A percentile compares a stretch with the other conserved stretches of the same genome.
Conservation (phyloP, 2,329 filamentous ascomycete genomes). For the Fusarium nematophilum region DNA sequence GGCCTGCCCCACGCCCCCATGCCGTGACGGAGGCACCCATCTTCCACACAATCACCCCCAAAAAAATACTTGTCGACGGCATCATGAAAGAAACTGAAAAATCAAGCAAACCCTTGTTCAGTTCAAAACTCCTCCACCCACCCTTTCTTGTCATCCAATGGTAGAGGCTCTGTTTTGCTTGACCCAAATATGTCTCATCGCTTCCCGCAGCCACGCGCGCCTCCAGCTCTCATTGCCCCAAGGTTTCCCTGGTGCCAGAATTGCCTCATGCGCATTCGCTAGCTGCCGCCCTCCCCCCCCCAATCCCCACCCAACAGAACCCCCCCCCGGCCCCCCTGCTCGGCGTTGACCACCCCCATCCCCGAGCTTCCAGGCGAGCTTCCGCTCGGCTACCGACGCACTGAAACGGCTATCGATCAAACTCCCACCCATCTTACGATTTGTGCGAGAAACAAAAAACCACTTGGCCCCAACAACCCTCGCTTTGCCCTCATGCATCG, state of each 20-base stretch:
- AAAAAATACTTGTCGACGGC: slow-evolving; percentile 21
- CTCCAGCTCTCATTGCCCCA: too few relatives aligned
- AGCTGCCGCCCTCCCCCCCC: slow-evolving; percentile 3
- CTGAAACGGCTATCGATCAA: slow-evolving; percentile 28
- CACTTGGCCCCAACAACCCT: slow-evolving; percentile 37
- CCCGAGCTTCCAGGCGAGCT: slow-evolving; percentile 37
- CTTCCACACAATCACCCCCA: slow-evolving; percentile 3
- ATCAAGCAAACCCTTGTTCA: slow-evolving; percentile 20
- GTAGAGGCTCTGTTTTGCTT: slow-evolving; percentile 16
- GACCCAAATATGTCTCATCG: slow-evolving; percentile 41
- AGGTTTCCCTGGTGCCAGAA: too few relatives aligned
- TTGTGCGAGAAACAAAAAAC: slow-evolving; percentile 39
- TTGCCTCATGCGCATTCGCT: slow-evolving; percentile 20
- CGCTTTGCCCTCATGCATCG: slow-evolving; percentile 24
- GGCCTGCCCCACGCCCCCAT: slow-evolving; percentile 17
- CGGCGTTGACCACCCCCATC: slow-evolving; percentile 36
- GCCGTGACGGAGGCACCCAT: slow-evolving; percentile 10
- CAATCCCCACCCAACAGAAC: slow-evolving; percentile 17
- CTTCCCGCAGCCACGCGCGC: slow-evolving; percentile 24
- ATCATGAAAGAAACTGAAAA: slow-evolving; percentile 5
- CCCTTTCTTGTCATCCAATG: slow-evolving; percentile 29
- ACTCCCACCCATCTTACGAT: slow-evolving; percentile 35
- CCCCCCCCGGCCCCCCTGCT: too few relatives aligned
- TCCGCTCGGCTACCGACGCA: slow-evolving; percentile 43
- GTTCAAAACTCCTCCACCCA: slow-evolving; percentile 17